Evolutionary conservation across 495 filamentous ascomycete species (phyloP).

Genomic region (Letharia columbiana): DNA sequence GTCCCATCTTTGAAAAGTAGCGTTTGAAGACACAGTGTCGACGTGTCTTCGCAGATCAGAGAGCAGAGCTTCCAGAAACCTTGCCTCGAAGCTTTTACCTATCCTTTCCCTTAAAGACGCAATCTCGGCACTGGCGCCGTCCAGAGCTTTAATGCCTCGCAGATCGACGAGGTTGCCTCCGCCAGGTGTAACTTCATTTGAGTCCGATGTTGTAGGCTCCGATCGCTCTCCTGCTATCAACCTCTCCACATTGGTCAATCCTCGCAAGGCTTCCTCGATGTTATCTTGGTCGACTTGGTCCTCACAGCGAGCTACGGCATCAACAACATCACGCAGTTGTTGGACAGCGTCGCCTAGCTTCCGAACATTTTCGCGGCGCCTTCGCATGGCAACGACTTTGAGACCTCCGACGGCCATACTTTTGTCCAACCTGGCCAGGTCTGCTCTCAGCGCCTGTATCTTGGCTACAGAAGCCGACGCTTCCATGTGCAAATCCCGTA

Average conservation of each 20-base stretch:
- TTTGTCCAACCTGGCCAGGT: slow-evolving; percentile 69
- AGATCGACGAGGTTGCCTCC: slow-evolving; percentile 54
- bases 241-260: slow-evolving; percentile 65
- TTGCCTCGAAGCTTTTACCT: slow-evolving; percentile 75
- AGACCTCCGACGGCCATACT: slow-evolving; percentile 83
- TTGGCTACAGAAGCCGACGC: slow-evolving; percentile 83
- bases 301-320: slow-evolving; percentile 68
- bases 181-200: slow-evolving; percentile 23
- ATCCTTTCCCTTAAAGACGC: slow-evolving; percentile 66
- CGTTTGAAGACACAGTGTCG: slow-evolving; percentile 57
- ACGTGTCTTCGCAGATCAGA: slow-evolving; percentile 76
- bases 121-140: slow-evolving; percentile 70
- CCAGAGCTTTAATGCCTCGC: slow-evolving; percentile 66
- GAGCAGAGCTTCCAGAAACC: slow-evolving; percentile 70
- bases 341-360: slow-evolving; percentile 73
- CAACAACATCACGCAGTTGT: slow-evolving; percentile 72
- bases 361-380: slow-evolving; percentile 73
- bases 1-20: slow-evolving; percentile 73
- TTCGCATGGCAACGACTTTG: slow-evolving; percentile 73
- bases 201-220: slow-evolving; percentile 27
- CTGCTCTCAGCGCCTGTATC: slow-evolving; percentile 72
- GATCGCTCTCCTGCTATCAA: slow-evolving; percentile 62
- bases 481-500: slow-evolving; percentile 84
- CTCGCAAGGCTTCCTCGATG: slow-evolving; percentile 67
- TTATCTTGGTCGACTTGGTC: slow-evolving; percentile 71